Evolutionary conservation across 176 grass and related monocot genomes (phyloP).

Genomic region (Aegilops tauschii): DNA sequence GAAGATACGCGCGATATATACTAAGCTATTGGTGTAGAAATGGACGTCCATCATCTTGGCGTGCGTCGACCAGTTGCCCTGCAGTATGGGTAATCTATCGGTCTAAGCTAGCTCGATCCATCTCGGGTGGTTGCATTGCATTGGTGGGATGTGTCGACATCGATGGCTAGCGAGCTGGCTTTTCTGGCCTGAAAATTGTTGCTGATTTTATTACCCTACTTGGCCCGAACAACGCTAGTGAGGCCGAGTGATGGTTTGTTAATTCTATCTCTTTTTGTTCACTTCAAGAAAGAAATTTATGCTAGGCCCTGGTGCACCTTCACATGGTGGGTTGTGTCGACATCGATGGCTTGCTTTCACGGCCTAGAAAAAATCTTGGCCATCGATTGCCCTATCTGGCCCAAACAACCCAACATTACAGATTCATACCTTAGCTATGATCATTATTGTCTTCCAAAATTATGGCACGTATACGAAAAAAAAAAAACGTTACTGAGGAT

Average conservation of each 20-base stretch:
- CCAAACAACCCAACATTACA: background rate
- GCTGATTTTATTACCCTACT: background rate
- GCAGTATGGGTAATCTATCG: background rate
- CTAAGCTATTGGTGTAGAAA: background rate
- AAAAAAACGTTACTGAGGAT: background rate
- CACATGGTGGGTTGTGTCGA: background rate
- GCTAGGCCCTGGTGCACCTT: background rate
- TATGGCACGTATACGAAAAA: background rate
- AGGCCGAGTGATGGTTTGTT: background rate
- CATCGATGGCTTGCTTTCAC: background rate
- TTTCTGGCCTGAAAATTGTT: background rate
- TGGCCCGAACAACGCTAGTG: background rate
- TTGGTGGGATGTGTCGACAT: background rate
- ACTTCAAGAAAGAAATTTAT: background rate
- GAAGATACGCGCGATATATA: background rate
- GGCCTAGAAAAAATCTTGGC: background rate
- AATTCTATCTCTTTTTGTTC: background rate
- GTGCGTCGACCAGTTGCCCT: background rate
- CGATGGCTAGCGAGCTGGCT: background rate
- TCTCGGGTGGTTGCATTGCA: background rate
- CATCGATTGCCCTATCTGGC: background rate
- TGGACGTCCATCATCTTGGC: slow-evolving; percentile 3
- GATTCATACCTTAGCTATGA: background rate
- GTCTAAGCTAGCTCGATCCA: background rate
- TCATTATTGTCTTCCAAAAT: background rate